A percentile compares a stretch with the other conserved stretches of the same genome.
Evolutionary conservation across 2,329 filamentous ascomycete genomes (phyloP).

Genomic region (Elsinoe batatas): DNA sequence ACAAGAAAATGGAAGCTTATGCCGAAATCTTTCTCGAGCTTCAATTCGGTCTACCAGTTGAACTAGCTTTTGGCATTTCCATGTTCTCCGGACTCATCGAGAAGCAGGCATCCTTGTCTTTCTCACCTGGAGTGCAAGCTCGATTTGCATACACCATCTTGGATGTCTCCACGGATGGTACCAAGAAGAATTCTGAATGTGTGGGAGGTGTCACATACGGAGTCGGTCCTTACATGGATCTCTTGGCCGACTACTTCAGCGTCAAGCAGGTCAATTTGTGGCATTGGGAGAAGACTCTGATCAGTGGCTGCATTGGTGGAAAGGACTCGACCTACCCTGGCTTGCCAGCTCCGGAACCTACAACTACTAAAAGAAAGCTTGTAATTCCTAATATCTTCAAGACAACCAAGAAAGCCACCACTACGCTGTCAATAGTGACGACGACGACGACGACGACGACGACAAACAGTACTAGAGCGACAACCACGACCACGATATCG

Average conservation of each 20-base stretch:
- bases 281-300: neutral
- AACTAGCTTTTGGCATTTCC: slow-evolving; percentile 12
- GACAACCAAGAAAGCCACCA: neutral
- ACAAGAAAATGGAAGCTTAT: slow-evolving; percentile 14
- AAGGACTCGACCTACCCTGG: neutral
- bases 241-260: neutral
- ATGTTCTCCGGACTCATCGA: slow-evolving; percentile 13
- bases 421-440: neutral
- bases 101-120: neutral
- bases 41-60: slow-evolving; percentile 11
- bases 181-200: neutral
- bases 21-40: slow-evolving; percentile 12
- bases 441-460: neutral
- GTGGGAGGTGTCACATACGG: neutral
- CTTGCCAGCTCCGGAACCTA: neutral
- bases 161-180: neutral
- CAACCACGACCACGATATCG: neutral
- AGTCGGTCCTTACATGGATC: neutral
- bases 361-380: neutral
- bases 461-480: neutral
- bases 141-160: neutral
- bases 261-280: neutral
- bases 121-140: neutral
- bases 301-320: neutral
- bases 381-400: neutral